Conservation (phyloP, 352 stramenopile species). For the Phytophthora sp. region DNA sequence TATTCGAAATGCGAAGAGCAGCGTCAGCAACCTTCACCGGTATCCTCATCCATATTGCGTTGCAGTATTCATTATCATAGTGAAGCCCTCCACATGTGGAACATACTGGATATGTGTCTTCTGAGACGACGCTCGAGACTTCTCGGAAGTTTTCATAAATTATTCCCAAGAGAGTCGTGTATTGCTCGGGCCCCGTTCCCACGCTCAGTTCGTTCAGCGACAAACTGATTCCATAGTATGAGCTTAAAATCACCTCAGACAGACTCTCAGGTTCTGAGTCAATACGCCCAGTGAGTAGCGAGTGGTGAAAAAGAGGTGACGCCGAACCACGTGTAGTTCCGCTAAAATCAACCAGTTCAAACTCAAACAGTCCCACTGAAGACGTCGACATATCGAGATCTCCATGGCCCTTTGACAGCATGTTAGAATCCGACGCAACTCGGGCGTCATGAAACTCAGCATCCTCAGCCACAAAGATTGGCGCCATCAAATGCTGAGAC, state of each 20-base stretch:
- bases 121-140: slow-evolving; percentile 69
- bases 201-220: slow-evolving; percentile 84
- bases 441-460: slow-evolving; percentile 86
- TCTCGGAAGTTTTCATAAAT: slow-evolving; percentile 91
- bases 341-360: slow-evolving; percentile 86
- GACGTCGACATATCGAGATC: slow-evolving; percentile 67
- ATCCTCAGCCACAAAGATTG: slow-evolving; percentile 81
- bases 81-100: slow-evolving; percentile 69
- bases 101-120: slow-evolving; percentile 84
- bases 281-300: slow-evolving; percentile 76
- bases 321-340: slow-evolving; percentile 60
- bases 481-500: slow-evolving; percentile 78
- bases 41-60: slow-evolving; percentile 83
- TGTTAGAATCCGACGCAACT: slow-evolving; percentile 43
- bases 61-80: slow-evolving; percentile 62
- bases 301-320: slow-evolving; percentile 80
- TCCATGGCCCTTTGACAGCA: slow-evolving; percentile 12
- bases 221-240: slow-evolving; percentile 69
- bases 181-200: slow-evolving; percentile 63
- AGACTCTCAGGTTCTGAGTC: slow-evolving; percentile 77
- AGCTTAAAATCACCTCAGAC: slow-evolving; percentile 63
- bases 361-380: slow-evolving; percentile 75
- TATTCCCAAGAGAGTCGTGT: slow-evolving; percentile 72
- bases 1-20: slow-evolving; percentile 70
- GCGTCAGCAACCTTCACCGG: slow-evolving; percentile 79